Evolutionary conservation across 169 alveolate genomes (phyloP), one percentile per base, ranked within the genome.

Genomic region (Cryptosporidium viatorum): DNA sequence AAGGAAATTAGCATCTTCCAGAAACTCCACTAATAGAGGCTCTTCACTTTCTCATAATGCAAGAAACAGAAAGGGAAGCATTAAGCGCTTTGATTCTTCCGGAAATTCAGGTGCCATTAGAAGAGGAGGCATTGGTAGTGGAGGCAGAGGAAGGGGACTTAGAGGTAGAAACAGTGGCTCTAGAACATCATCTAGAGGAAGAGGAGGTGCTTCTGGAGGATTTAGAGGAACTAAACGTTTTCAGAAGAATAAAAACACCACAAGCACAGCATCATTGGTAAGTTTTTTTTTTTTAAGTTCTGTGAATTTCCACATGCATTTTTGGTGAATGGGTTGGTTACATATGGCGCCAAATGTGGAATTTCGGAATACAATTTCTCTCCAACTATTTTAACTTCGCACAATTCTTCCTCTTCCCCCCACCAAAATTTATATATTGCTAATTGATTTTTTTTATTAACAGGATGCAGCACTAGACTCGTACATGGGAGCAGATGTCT

Each of bases 391-490:
- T 45, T 45, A 45, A 45, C 55, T 45, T 45, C 2, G 2, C 55
- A 45, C 5, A 45, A 45, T 45, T 14, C n/a, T n/a, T 14, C 12
- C 16, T 45, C 55, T 21, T 2, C 55, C 7, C 21, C 3, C 55
- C 3, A 10, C 2, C n/a, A 2, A 10, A 45, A 12, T 3, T 45
- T 14, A 14, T 14, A 3, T 12, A 45, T 16, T 45, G 2, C 14
- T 7, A 14, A 41, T 45, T 45, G 52, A 45, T 70, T 43, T 70
- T 45, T 70, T 18, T 26, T 70, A 41, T 26, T 21, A 31, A 29
- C 58, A 74, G 86, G 86, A 74, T 74, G 86, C 86, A n/a, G 86
- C 86, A 8, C 23, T 74, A 23, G 86, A 74, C 35, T 35, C 73
- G 16, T 74, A 74, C 18, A 74, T 74, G 86, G 86, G 86, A 21